Percentiles rank a stretch among this genome's conserved stretches.
phyloP scores from a whole-genome alignment of 1,284 basidiomycete genomes.

The Austroboletus niveus region DNA sequence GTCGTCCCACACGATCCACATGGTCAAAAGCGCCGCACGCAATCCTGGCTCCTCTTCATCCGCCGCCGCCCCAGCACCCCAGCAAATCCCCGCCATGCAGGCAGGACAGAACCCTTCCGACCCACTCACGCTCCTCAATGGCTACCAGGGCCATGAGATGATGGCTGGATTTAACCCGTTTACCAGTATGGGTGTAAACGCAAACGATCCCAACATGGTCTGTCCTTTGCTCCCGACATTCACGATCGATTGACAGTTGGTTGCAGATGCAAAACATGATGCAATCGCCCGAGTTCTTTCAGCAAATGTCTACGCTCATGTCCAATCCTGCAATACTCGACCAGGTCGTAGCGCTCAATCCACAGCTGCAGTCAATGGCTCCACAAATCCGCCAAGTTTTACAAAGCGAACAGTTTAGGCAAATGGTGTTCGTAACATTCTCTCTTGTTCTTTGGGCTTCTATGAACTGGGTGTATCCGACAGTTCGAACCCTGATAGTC shows the following conservation, averaged over 20 bases:
- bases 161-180: constrained; percentile 88
- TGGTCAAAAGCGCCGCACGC: constrained; percentile 85
- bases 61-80: constrained; percentile 35
- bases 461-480: background rate
- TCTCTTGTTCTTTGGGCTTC: background rate
- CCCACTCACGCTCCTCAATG: constrained; percentile 73
- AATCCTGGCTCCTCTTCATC: constrained; percentile 32
- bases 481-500: constrained; percentile 75
- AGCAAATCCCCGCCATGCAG: constrained; percentile 74
- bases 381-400: constrained; percentile 81
- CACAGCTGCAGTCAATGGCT: constrained; percentile 75
- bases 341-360: constrained; percentile 79
- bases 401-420: constrained; percentile 76
- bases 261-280: constrained; percentile 78
- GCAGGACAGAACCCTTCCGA: constrained; percentile 81
- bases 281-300: constrained; percentile 76
- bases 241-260: background rate
- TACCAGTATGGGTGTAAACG: constrained; percentile 80
- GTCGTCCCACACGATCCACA: constrained; percentile 83
- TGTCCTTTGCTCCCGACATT: constrained; percentile 20
- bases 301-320: constrained; percentile 76
- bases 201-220: constrained; percentile 89
- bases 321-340: constrained; percentile 81
- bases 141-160: constrained; percentile 66
- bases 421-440: constrained; percentile 64